Evolutionary conservation across 2,329 filamentous ascomycete species (phyloP).

Genomic region (Cladosporium sp.): DNA sequence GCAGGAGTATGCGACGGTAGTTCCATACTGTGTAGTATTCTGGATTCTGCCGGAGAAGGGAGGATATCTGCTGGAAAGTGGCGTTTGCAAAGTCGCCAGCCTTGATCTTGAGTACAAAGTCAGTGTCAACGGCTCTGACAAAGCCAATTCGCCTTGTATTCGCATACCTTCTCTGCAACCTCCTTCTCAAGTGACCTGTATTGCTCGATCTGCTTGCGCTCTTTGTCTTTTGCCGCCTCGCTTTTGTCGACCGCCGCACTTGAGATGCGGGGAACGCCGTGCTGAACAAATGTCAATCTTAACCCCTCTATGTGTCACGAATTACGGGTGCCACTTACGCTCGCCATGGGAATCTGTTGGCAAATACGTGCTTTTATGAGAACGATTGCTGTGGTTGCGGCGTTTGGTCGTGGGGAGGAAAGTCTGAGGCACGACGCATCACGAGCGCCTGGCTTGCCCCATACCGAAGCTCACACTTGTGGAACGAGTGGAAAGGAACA

Average conservation of each 20-base stretch:
- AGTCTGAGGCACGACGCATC: background rate
- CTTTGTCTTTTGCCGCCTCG: conserved; percentile 65
- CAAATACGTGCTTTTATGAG: background rate
- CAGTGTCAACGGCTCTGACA: conserved; percentile 62
- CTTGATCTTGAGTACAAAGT: conserved; percentile 52
- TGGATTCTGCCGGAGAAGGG: conserved; percentile 68
- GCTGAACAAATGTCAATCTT: conserved; percentile 49
- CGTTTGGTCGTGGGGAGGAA: background rate
- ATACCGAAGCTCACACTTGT: no score
- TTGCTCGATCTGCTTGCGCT: conserved; percentile 68
- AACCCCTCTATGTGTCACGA: conserved; percentile 14
- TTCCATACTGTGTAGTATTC: conserved; percentile 94
- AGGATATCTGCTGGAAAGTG: conserved; percentile 64
- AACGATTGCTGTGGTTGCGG: background rate
- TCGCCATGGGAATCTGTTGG: conserved; percentile 32
- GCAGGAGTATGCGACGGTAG: conserved; percentile 68
- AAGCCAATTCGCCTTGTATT: conserved; percentile 69
- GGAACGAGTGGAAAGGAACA: no score
- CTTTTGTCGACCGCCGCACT: conserved; percentile 51
- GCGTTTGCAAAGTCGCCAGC: conserved; percentile 48
- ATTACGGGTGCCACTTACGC: conserved; percentile 30
- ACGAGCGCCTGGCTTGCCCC: background rate
- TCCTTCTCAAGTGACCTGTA: conserved; percentile 68
- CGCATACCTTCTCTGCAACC: conserved; percentile 59
- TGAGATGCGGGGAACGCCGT: conserved; percentile 67